Conservation (phyloP, 2,329 filamentous ascomycete genomes). For the Fusarium sp. region DNA sequence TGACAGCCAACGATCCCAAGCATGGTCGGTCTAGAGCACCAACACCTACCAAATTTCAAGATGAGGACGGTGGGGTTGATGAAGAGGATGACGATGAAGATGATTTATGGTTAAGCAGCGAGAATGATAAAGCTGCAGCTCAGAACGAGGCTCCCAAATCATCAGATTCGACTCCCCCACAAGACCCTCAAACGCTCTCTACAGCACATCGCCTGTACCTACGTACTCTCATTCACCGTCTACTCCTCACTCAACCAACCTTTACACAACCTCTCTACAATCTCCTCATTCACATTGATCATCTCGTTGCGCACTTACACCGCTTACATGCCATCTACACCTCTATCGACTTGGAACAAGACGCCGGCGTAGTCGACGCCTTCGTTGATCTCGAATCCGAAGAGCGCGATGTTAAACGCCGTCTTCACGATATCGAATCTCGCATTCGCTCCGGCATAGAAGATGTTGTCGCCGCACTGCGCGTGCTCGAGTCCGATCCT, state of each 20-base stretch:
- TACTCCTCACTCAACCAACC: slow-evolving; percentile 72
- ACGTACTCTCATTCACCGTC: slow-evolving; percentile 70
- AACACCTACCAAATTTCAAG: slow-evolving; percentile 37
- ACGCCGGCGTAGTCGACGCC: slow-evolving; percentile 83
- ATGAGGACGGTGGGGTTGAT: slow-evolving; percentile 15
- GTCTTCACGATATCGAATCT: slow-evolving; percentile 72
- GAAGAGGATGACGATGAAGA: slow-evolving; percentile 38
- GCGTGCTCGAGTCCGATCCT: slow-evolving; percentile 58
- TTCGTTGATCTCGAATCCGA: slow-evolving; percentile 78
- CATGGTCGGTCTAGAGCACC: slow-evolving; percentile 39
- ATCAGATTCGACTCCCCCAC: slow-evolving; percentile 49
- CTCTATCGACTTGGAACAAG: slow-evolving; percentile 81
- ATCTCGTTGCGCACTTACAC: slow-evolving; percentile 79
- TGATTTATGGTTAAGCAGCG: slow-evolving; percentile 47
- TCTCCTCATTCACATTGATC: slow-evolving; percentile 80
- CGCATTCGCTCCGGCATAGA: slow-evolving; percentile 76
- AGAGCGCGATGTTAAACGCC: slow-evolving; percentile 73
- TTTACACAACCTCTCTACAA: slow-evolving; percentile 75
- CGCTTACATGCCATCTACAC: slow-evolving; percentile 82
- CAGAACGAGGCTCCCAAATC: slow-evolving; percentile 43
- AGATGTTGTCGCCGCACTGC: slow-evolving; percentile 69
- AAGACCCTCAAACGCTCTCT: slow-evolving; percentile 87
- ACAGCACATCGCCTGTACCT: slow-evolving; percentile 84
- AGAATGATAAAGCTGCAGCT: slow-evolving; percentile 8
- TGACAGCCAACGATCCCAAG: slow-evolving; percentile 61